Base-by-base conservation (phyloP, 495 filamentous ascomycete species). In the Hypoxylon lienhwacheense region DNA sequence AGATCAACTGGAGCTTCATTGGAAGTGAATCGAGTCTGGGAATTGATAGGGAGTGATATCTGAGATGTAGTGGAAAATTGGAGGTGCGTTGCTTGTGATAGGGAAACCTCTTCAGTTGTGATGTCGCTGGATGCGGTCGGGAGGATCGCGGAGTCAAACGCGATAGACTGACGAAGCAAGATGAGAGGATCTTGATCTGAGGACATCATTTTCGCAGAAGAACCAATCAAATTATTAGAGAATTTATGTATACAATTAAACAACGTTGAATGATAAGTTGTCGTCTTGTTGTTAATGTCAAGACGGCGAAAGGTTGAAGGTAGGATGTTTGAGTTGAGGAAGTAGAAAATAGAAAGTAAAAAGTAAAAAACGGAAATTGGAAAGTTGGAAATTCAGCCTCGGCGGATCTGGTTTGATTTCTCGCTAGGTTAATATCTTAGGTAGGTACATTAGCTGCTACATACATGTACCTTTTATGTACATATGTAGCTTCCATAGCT, bases 61-160 rank as follows among this genome's bases (percentile, higher is more conserved):
- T 81, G 82, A 5, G 74, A 53, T 1, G 84, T 80, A 29, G 77
- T 68, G 39, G 81, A 73, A 76, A 98, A 97, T 51, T 84, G 80
- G 16, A 98, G 82, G 69, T 93, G 84, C 11, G 86, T 88, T 12
- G 93, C 95, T 58, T 83, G 72, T 25, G 89, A 85, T 31, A 98
- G 72, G 52, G 63, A 66, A 31, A 55, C 77, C 50, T 76, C 77
- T 40, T 65, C 41, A 35, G 52, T 64, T 58, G 41, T 68, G 64
- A 62, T 75, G 47, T 89, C 83, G 61, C 79, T 64, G 28, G 87
- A 84, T 39, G 81, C 84, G 34, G 86, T 86, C 19, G 88, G 84
- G 22, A 85, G 80, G 44, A 88, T 85, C 39, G 82, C 75, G 64
- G 65, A 77, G 55, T 80, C 76, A 37, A 81, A 74, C 21, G 85